Base-by-base conservation (phyloP, 371 early-diverging fungal genomes). In the Mortierella sp. region DNA sequence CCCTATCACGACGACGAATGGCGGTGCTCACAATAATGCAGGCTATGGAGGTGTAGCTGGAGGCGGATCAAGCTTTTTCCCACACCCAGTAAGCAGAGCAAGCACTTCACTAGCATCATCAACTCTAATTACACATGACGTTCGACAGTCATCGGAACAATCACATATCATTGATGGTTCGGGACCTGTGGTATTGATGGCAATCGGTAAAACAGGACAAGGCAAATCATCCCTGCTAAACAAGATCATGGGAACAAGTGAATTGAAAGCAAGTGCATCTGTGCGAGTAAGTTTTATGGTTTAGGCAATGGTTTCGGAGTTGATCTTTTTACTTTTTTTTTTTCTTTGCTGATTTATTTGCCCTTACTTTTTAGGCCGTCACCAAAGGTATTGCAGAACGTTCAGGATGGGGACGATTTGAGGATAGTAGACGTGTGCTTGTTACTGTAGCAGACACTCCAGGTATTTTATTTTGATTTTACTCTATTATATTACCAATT, bases 401-500 rank as follows among this genome's bases (percentile, higher is more conserved):
- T 10, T 83, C 88, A 22, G 87, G 85, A 23, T 70, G 86, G 61
- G 86, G 85, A 69, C 76, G 70, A 12, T 83, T 86, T 35, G 85
- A 86, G 42, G 79, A 82, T 23, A 79, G 68, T 59, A 75, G 71
- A 26, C 84, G 85, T 23, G 75, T 81, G 2, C 59, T 86, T 15
- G 84, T 87, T 23, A 88, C 88, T 9, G 72, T 85, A 10, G 86
- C 88, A 29, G 88, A 88, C 66, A 88, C 88, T 1, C 88, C 86
- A 34, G 80, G 80, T 74, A 74, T 45, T 19, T 51, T 26, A 45
- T 34, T 10, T 4, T 8, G 12, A 7, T 12, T 26, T 28, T 23
- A 34, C 17, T 49, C 32, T 29, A 26, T 2, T 34, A 28, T 45
- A 19, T 19, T 2, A 17, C n/a, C n/a, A n/a, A n/a, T n/a, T n/a